Conservation (phyloP, 352 stramenopile genomes). For the Thalassiosira pacifica region DNA sequence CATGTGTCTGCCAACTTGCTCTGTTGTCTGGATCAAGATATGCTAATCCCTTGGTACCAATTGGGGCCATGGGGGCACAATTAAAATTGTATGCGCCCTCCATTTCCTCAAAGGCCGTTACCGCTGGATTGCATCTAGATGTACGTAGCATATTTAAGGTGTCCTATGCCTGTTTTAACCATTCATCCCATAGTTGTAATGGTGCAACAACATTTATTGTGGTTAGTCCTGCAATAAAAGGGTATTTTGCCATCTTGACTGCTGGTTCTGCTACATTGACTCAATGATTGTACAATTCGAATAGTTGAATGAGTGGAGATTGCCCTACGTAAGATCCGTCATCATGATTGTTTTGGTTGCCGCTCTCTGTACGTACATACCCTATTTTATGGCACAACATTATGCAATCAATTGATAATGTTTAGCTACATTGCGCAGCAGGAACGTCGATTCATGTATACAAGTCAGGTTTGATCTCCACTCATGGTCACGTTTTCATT, state of each 20-base stretch:
- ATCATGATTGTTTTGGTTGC: not conserved
- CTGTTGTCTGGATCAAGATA: slow-evolving; percentile 19
- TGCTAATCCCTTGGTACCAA: slow-evolving; percentile 17
- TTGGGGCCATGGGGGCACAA: slow-evolving; percentile 19
- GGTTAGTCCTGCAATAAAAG: slow-evolving; percentile 55
- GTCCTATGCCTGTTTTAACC: slow-evolving; percentile 53
- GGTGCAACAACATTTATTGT: slow-evolving; percentile 37
- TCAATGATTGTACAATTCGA: slow-evolving; percentile 31
- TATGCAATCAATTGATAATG: no score
- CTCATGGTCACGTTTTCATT: no score
- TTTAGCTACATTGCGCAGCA: no score
- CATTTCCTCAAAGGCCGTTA: slow-evolving; percentile 49
- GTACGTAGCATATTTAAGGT: slow-evolving; percentile 57
- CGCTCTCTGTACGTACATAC: no score
- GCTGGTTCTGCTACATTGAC: slow-evolving; percentile 56
- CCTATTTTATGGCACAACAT: no score
- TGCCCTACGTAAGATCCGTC: no score
- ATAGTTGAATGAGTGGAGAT: slow-evolving; percentile 49
- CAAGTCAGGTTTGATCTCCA: no score
- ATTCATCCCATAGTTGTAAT: slow-evolving; percentile 49
- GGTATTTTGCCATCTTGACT: slow-evolving; percentile 68
- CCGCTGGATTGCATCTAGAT: slow-evolving; percentile 33
- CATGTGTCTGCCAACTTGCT: slow-evolving; percentile 20
- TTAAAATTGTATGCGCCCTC: slow-evolving; percentile 52
- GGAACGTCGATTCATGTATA: no score